phyloP scores from a whole-genome alignment of 208 protist genomes.

The Trypanosoma melophagium region DNA sequence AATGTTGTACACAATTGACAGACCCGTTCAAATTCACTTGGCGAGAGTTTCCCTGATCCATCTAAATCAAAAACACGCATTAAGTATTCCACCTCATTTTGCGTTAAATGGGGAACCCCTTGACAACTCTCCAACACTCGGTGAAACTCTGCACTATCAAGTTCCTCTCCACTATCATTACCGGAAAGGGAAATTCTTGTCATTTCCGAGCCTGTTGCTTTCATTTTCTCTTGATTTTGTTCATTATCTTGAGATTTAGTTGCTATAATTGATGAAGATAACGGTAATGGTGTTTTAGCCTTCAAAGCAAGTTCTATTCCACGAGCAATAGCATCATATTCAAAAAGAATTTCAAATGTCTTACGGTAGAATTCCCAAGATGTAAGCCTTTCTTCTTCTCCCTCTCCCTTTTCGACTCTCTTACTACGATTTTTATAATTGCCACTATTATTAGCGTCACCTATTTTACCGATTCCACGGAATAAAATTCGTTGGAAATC shows the following conservation, averaged over 20 bases:
- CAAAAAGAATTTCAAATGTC: slow-evolving; percentile 64
- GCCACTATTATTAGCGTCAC: background rate
- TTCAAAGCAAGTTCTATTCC: slow-evolving; percentile 51
- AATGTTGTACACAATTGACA: slow-evolving; percentile 29
- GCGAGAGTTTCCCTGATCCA: slow-evolving; percentile 57
- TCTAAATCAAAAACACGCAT: slow-evolving; percentile 56
- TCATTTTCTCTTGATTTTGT: background rate
- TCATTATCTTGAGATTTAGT: background rate
- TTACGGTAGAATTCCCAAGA: slow-evolving; percentile 70
- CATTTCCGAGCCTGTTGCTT: background rate
- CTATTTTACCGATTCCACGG: slow-evolving; percentile 8
- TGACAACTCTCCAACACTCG: slow-evolving; percentile 38
- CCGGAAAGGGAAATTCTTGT: background rate
- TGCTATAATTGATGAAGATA: slow-evolving; percentile 9
- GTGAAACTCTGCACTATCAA: slow-evolving; percentile 51
- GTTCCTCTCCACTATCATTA: slow-evolving; percentile 5
- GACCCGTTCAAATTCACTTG: slow-evolving; percentile 51
- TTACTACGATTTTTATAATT: background rate
- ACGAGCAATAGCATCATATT: slow-evolving; percentile 43
- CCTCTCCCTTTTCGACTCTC: too few relatives aligned
- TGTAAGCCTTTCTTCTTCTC: slow-evolving; percentile 17
- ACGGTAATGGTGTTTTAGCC: slow-evolving; percentile 31
- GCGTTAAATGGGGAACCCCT: slow-evolving; percentile 35
- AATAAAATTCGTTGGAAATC: slow-evolving; percentile 50
- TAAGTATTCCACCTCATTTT: slow-evolving; percentile 43